Evolutionary conservation across 148 eudicot species (phyloP).

Genomic region (Cornus florida): DNA sequence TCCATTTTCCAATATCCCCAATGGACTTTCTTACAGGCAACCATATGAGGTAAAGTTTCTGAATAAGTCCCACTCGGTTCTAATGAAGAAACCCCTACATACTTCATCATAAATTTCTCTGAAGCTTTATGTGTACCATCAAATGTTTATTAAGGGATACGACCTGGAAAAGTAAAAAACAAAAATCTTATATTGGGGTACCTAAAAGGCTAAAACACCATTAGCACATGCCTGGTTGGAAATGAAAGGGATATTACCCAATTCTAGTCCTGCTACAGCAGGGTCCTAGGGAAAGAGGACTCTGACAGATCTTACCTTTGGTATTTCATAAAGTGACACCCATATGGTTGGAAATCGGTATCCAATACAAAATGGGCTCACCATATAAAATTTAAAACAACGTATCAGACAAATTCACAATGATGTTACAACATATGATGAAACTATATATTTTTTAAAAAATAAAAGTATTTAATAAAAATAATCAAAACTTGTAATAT

Average conservation of each 20-base stretch:
- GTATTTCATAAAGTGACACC: neutral
- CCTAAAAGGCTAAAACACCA: neutral
- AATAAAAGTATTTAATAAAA: neutral
- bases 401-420: neutral
- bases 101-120: neutral
- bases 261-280: too few relatives aligned
- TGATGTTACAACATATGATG: neutral
- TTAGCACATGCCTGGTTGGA: neutral
- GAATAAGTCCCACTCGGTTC: neutral
- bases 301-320: too few relatives aligned
- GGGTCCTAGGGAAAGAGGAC: too few relatives aligned
- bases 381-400: neutral
- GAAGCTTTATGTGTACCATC: neutral
- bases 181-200: neutral
- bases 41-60: neutral
- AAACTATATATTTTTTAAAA: neutral
- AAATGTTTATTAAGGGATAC: neutral
- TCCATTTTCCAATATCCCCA: too few relatives aligned
- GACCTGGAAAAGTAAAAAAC: neutral
- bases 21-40: neutral
- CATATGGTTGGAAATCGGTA: neutral
- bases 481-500: neutral
- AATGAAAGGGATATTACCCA: too few relatives aligned
- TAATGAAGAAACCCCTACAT: neutral
- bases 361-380: neutral